A percentile compares a stretch with the other conserved stretches of the same genome.
These are phyloP conservation scores for Prunus yedoensis DNA, from an alignment of 331 rosid species.

Conservation along the genomic window DNA sequence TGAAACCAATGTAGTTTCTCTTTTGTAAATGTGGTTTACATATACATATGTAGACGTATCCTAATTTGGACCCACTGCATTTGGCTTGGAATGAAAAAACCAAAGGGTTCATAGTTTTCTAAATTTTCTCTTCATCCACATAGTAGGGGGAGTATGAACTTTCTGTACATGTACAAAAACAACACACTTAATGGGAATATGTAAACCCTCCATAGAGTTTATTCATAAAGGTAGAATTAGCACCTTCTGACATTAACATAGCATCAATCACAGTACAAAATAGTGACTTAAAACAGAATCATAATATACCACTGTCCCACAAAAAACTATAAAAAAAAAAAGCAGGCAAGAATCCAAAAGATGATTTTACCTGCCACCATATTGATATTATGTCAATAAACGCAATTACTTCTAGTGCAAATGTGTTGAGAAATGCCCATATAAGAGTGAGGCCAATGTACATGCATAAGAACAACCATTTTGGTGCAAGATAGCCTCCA, in stretches of 20 bases:
- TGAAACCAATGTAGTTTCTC: too few species aligned
- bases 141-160: too few species aligned
- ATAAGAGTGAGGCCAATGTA: constrained; percentile 71
- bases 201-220: background rate
- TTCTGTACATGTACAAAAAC: too few species aligned
- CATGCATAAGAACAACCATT: constrained; percentile 76
- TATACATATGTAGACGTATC: too few species aligned
- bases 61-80: too few species aligned
- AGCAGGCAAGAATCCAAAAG: background rate
- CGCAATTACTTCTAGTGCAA: constrained; percentile 75
- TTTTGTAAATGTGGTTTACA: too few species aligned
- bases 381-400: constrained; percentile 71
- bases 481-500: constrained; percentile 88
- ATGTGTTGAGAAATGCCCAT: constrained; percentile 88
- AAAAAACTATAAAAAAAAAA: background rate
- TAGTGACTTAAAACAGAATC: background rate
- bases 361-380: constrained; percentile 84
- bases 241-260: background rate
- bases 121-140: too few species aligned
- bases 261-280: background rate
- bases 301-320: background rate
- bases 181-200: too few species aligned
- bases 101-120: too few species aligned
- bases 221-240: background rate
- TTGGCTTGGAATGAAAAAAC: too few species aligned